Conservation (phyloP, 2,329 filamentous ascomycete genomes). For the Fusarium austroafricanum region DNA sequence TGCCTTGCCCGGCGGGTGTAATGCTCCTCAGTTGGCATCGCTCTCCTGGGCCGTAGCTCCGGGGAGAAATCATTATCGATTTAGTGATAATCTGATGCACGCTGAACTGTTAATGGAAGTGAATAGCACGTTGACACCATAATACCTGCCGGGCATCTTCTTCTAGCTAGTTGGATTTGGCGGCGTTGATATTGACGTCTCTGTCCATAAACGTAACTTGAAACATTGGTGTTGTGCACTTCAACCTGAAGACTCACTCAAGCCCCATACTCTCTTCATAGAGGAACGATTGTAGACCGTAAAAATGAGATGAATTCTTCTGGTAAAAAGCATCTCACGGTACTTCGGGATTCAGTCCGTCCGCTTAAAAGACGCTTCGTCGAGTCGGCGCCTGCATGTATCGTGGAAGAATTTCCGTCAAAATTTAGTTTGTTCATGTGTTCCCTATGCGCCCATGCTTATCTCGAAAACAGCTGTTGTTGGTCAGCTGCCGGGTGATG, state of each 20-base stretch:
- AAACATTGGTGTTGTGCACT: neutral
- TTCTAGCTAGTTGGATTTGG: neutral
- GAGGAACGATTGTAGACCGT: neutral
- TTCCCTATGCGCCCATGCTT: conserved; percentile 12
- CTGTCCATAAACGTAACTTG: neutral
- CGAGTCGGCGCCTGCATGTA: conserved; percentile 7
- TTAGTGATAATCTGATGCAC: neutral
- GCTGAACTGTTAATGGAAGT: neutral
- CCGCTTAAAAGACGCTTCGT: conserved; percentile 21
- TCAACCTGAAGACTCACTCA: neutral
- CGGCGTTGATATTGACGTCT: neutral
- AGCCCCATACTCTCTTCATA: neutral
- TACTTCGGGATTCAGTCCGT: conserved; percentile 37
- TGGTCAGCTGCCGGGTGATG: conserved; percentile 24
- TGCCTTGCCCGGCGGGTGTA: neutral
- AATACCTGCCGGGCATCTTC: neutral
- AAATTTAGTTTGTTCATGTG: conserved; percentile 28
- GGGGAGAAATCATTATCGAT: neutral
- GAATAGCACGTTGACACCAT: neutral
- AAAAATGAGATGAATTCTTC: neutral
- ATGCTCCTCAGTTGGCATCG: conserved; percentile 1
- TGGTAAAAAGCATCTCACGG: conserved; percentile 14
- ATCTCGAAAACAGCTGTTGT: conserved; percentile 13
- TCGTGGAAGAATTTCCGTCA: conserved; percentile 12
- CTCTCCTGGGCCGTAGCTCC: conserved; percentile 11